Evolutionary conservation across 2,329 filamentous ascomycete genomes (phyloP).

Genomic region (Sporothrix pallida): DNA sequence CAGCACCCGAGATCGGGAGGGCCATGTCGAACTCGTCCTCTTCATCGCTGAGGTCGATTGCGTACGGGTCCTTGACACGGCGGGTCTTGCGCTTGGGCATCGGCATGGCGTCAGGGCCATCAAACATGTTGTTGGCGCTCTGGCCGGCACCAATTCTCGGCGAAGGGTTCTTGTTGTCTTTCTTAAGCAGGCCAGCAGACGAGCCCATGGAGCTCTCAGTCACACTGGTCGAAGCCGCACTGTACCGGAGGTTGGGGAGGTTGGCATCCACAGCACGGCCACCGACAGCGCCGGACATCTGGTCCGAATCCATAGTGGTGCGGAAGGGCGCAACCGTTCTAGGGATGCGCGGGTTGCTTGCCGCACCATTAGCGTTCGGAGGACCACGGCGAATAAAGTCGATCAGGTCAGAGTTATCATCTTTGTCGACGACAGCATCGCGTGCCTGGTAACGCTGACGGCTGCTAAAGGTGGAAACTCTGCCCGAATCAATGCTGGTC

Average conservation of each 20-base stretch:
- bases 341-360: constrained; percentile 73
- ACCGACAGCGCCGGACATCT: constrained; percentile 62
- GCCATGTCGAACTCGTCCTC: constrained; percentile 53
- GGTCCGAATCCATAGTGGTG: constrained; percentile 84
- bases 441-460: constrained; percentile 71
- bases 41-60: constrained; percentile 81
- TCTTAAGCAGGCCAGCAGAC: constrained; percentile 69
- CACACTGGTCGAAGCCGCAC: constrained; percentile 61
- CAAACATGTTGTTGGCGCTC: constrained; percentile 48
- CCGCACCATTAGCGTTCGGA: constrained; percentile 53
- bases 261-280: constrained; percentile 63
- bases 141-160: not conserved
- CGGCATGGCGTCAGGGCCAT: constrained; percentile 54
- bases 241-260: constrained; percentile 62
- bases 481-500: constrained; percentile 50
- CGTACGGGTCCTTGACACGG: constrained; percentile 85
- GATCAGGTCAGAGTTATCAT: constrained; percentile 83
- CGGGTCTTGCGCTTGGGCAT: constrained; percentile 76
- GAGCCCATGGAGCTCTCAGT: constrained; percentile 76
- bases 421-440: constrained; percentile 68
- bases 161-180: constrained; percentile 40
- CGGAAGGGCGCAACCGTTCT: constrained; percentile 84
- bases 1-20: constrained; percentile 37
- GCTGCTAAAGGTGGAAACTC: constrained; percentile 44
- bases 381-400: constrained; percentile 94